Conservation (phyloP, 2,329 filamentous ascomycete species). For the Phaeomoniella chlamydospora region DNA sequence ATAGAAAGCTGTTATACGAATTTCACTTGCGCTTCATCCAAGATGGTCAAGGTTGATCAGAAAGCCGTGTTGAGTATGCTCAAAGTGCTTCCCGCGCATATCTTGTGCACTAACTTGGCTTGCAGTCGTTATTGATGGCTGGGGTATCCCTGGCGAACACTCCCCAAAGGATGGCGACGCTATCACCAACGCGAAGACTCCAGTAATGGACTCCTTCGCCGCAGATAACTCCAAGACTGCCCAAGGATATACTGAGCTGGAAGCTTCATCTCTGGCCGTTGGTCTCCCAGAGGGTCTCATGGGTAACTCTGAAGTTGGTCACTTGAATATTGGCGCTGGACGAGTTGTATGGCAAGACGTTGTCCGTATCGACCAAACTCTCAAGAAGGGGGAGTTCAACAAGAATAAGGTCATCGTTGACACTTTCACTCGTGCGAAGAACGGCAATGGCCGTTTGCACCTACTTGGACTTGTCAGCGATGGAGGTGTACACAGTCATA, state of each 20-base stretch:
- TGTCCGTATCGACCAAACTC: conserved; percentile 84
- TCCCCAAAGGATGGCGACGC: conserved; percentile 86
- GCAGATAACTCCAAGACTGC: conserved; percentile 52
- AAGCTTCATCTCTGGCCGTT: conserved; percentile 90
- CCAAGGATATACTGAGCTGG: conserved; percentile 80
- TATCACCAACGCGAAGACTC: conserved; percentile 84
- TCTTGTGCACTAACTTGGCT: no score
- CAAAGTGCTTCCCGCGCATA: no score
- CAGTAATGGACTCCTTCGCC: conserved; percentile 80
- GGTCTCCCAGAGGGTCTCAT: conserved; percentile 93
- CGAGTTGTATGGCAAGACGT: conserved; percentile 98
- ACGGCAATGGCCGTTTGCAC: conserved; percentile 83
- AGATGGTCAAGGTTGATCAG: conserved; percentile 53
- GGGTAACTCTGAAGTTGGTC: conserved; percentile 97
- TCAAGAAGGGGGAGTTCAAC: conserved; percentile 72
- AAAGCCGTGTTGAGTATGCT: conserved; percentile 53
- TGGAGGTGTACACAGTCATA: conserved; percentile 93
- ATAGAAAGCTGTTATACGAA: no score
- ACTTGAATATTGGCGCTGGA: conserved; percentile 95
- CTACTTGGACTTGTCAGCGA: conserved; percentile 86
- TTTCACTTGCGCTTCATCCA: conserved; percentile 12
- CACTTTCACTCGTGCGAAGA: conserved; percentile 65
- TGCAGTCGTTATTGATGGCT: conserved; percentile 95
- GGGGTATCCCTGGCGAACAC: conserved; percentile 71
- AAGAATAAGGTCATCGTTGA: conserved; percentile 64